Evolutionary conservation across 148 eudicot species (phyloP).

Genomic region (Amaranthus cruentus): DNA sequence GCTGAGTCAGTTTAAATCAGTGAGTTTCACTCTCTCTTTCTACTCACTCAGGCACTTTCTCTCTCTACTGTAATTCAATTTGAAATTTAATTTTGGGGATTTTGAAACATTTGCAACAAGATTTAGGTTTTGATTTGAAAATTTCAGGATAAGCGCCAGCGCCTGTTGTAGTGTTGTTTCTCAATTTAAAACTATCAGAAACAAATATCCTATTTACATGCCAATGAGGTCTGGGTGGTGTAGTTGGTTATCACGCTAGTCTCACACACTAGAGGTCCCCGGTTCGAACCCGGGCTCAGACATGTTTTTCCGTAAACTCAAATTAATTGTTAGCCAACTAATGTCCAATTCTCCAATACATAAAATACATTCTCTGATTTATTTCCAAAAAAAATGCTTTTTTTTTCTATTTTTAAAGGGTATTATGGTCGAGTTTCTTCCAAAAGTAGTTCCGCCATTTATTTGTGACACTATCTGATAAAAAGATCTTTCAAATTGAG

Average conservation of each 20-base stretch:
- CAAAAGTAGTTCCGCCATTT: too few relatives aligned
- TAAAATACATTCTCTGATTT: too few relatives aligned
- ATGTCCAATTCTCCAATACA: too few relatives aligned
- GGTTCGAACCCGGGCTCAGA: conserved; percentile 99
- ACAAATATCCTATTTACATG: background rate
- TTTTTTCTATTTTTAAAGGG: too few relatives aligned
- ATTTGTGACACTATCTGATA: too few relatives aligned
- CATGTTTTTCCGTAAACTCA: conserved; percentile 5
- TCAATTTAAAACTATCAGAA: background rate
- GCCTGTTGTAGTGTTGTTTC: background rate
- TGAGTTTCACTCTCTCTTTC: too few relatives aligned
- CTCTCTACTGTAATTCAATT: background rate
- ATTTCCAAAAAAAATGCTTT: too few relatives aligned
- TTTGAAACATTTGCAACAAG: conserved; percentile 11
- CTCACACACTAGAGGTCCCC: conserved; percentile 99
- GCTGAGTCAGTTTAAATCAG: background rate
- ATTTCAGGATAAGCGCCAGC: conserved; percentile 3
- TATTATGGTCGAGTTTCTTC: too few relatives aligned
- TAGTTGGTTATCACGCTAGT: conserved; percentile 99
- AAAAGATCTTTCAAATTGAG: too few relatives aligned
- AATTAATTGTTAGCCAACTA: too few relatives aligned
- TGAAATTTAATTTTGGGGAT: background rate
- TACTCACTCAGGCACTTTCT: background rate
- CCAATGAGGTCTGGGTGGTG: conserved; percentile 73
- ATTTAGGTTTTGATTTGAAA: conserved; percentile 8